These are phyloP conservation scores for Chytridium lagenaria DNA, from an alignment of 371 early-diverging fungal species.

Conservation along the genomic window DNA sequence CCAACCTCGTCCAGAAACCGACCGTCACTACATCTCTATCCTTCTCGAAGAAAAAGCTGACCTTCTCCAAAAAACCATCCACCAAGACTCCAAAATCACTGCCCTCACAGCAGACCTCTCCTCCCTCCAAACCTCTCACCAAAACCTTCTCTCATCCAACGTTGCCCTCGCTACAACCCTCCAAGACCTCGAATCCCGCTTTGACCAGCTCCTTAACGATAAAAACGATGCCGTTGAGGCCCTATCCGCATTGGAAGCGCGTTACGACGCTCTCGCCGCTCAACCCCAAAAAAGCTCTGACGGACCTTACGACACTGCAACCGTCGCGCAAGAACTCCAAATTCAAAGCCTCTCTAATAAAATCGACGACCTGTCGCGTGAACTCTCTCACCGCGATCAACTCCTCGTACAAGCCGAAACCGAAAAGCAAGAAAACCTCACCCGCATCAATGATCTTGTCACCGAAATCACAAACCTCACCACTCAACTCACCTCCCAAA, in stretches of 20 bases:
- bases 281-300: not conserved
- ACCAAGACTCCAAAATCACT: not conserved
- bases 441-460: not conserved
- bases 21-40: conserved; percentile 6
- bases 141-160: too few relatives aligned
- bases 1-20: not conserved
- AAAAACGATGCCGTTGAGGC: too few relatives aligned
- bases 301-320: not conserved
- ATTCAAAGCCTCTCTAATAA: not conserved
- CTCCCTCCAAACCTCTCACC: not conserved
- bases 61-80: not conserved
- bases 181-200: too few relatives aligned
- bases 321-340: too few relatives aligned
- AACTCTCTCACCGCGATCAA: not conserved
- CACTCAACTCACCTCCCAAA: not conserved
- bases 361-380: not conserved
- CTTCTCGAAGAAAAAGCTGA: conserved; percentile 6
- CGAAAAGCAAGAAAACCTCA: not conserved
- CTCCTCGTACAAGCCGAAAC: not conserved
- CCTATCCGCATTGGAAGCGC: not conserved
- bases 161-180: not conserved
- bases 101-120: not conserved
- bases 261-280: not conserved
- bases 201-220: too few relatives aligned
- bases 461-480: not conserved